phyloP scores from a whole-genome alignment of 306 rosid species.

The Vigna angularis region DNA sequence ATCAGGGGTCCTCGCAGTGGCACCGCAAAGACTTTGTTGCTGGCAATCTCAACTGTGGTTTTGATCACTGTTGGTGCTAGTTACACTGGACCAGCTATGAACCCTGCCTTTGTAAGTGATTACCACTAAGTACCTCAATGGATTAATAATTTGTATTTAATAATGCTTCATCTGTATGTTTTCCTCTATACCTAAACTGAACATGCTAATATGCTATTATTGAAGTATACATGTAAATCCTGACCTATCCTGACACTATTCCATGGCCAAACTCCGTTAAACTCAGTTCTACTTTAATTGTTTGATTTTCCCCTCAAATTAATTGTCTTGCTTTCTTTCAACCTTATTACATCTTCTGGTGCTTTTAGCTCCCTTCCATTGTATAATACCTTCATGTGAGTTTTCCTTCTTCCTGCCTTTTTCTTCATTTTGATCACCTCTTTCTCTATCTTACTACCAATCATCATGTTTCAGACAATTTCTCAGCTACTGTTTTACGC shows the following conservation, averaged over 20 bases:
- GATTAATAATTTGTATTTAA: neutral
- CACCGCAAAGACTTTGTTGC: slow-evolving; percentile 60
- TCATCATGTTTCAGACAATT: neutral
- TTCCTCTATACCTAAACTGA: neutral
- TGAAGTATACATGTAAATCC: neutral
- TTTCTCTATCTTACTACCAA: neutral
- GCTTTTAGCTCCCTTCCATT: neutral
- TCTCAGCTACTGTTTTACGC: neutral
- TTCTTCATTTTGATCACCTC: neutral
- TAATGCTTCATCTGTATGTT: neutral
- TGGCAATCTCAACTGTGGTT: slow-evolving; percentile 63
- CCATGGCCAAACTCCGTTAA: neutral
- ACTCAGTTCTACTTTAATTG: neutral
- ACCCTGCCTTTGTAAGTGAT: slow-evolving; percentile 85
- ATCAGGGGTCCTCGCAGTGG: slow-evolving; percentile 76
- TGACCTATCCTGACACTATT: neutral
- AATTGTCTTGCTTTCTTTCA: neutral
- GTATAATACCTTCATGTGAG: neutral
- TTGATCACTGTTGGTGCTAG: slow-evolving; percentile 62
- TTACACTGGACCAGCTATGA: slow-evolving; percentile 92
- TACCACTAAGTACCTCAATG: neutral
- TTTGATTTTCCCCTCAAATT: neutral
- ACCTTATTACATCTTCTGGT: neutral
- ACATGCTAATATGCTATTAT: neutral
- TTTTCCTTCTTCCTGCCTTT: neutral